Evolutionary conservation across 75 land plant species (phyloP).

Genomic region (Sequoia sempervirens): DNA sequence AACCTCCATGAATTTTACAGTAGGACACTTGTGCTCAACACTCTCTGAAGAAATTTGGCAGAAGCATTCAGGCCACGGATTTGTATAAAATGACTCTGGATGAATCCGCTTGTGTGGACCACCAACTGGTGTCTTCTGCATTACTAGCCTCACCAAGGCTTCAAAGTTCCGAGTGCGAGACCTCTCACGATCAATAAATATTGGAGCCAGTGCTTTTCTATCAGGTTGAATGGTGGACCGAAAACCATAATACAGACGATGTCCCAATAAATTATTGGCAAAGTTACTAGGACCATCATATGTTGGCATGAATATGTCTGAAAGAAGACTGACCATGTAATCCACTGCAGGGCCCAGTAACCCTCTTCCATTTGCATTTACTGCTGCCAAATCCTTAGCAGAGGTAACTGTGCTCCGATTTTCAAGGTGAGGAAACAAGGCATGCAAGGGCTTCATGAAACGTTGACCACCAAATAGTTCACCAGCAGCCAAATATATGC

Average conservation of each 20-base stretch:
- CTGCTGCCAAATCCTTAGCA: conserved; percentile 42
- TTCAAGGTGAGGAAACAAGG: conserved; percentile 72
- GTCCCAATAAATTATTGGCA: conserved; percentile 92
- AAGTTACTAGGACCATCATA: conserved; percentile 99
- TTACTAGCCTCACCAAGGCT: conserved; percentile 52
- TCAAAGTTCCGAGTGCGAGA: conserved; percentile 54
- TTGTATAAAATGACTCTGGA: conserved; percentile 92
- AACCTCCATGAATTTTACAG: conserved; percentile 37
- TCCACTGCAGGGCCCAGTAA: conserved; percentile 88
- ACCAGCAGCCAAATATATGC: conserved; percentile 92
- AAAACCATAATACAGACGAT: conserved; percentile 90
- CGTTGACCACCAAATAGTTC: conserved; percentile 90
- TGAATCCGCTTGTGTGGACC: conserved; percentile 64
- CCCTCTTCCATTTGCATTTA: conserved; percentile 53
- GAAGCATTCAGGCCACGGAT: conserved; percentile 99
- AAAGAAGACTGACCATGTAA: conserved; percentile 93
- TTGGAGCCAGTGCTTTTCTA: conserved; percentile 82
- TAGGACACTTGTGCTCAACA: conserved; percentile 49
- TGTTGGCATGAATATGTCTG: conserved; percentile 96
- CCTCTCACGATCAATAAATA: conserved; percentile 66
- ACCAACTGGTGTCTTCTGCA: conserved; percentile 54
- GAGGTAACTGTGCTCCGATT: conserved; percentile 61
- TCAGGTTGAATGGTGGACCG: conserved; percentile 76
- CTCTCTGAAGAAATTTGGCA: conserved; percentile 46
- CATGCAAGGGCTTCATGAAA: conserved; percentile 77